Conservation (phyloP, 1,139 yeast genomes). For the Arxiozyma bovina region DNA sequence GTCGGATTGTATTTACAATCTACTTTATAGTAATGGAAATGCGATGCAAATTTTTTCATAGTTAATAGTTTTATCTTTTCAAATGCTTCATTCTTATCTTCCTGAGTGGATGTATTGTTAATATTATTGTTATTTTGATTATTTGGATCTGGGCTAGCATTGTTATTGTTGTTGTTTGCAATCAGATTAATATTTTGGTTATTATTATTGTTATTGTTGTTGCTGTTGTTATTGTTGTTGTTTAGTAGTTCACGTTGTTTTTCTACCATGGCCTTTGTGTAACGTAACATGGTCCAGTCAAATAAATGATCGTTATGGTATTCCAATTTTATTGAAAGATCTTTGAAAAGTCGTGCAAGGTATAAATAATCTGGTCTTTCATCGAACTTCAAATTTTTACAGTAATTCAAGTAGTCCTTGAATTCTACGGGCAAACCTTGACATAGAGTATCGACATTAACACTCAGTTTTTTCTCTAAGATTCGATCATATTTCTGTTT, state of each 20-base stretch:
- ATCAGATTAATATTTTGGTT: background rate
- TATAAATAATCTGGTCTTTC: conserved; percentile 94
- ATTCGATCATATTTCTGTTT: conserved; percentile 95
- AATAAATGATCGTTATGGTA: conserved; percentile 91
- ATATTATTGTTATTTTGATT: conserved; percentile 10
- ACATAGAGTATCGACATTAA: conserved; percentile 81
- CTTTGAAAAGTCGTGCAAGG: conserved; percentile 83
- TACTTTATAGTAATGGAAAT: conserved; percentile 28
- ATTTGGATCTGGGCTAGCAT: background rate
- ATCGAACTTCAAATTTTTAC: conserved; percentile 85
- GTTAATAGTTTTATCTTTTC: conserved; percentile 26
- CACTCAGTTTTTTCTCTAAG: conserved; percentile 92
- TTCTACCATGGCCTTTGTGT: conserved; percentile 46
- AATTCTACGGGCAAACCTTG: conserved; percentile 90
- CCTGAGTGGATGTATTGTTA: conserved; percentile 14
- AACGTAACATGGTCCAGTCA: conserved; percentile 95
- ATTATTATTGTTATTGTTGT: background rate
- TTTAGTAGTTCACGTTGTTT: conserved; percentile 15
- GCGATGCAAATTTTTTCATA: conserved; percentile 29
- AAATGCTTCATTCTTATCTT: conserved; percentile 24
- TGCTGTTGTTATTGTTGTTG: background rate
- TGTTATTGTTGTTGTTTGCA: background rate
- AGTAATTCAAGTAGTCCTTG: conserved; percentile 79
- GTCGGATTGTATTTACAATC: conserved; percentile 26
- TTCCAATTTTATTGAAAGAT: conserved; percentile 79